Conservation (phyloP, 108 stramenopile species). For the Nitzschia sp. region DNA sequence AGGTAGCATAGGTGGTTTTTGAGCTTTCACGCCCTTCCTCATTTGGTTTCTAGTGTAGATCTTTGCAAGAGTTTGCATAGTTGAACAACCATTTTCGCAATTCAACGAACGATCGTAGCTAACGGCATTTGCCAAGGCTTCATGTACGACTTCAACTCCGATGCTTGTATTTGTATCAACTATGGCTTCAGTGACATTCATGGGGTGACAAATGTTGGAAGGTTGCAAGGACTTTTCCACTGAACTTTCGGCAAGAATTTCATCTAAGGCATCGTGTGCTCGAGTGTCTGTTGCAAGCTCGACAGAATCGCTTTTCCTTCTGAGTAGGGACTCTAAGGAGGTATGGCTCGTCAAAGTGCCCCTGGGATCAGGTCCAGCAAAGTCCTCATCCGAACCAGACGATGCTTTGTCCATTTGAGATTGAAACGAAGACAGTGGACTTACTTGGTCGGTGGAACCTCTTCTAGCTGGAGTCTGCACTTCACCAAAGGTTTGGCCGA, state of each 20-base stretch:
- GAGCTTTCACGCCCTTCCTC: background rate
- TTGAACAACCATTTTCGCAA: background rate
- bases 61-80: background rate
- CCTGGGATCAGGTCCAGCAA: background rate
- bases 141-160: background rate
- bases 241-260: background rate
- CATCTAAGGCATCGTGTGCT: background rate
- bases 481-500: background rate
- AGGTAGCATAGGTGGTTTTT: background rate
- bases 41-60: background rate
- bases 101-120: background rate
- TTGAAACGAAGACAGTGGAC: background rate
- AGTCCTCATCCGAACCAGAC: background rate
- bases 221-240: background rate
- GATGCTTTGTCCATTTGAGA: background rate
- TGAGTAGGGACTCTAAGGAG: background rate
- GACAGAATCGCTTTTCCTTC: background rate
- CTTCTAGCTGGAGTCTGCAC: background rate
- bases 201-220: background rate
- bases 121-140: background rate
- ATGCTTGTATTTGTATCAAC: background rate
- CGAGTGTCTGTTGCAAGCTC: background rate
- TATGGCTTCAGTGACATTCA: background rate
- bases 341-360: background rate
- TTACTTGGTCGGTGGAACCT: background rate